Conservation (phyloP, 805 yeast genomes). For the Groenewaldozyma salmanticensis region DNA sequence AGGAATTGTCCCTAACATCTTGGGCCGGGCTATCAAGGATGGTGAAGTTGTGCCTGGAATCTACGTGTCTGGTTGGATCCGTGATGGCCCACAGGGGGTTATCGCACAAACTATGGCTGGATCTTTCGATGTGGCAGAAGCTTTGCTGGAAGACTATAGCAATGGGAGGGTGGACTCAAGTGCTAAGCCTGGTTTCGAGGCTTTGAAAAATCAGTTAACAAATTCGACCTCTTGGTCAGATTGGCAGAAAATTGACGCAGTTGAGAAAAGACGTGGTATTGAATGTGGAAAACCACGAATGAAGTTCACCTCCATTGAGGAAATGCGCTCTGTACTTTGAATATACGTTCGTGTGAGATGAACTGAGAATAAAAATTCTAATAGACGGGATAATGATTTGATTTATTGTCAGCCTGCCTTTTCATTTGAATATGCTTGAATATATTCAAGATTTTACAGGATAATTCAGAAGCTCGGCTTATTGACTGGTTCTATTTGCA, state of each 20-base stretch:
- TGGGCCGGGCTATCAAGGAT: conserved; percentile 35
- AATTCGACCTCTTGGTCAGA: conserved; percentile 48
- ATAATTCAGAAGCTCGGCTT: no score
- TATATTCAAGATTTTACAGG: no score
- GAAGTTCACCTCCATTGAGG: conserved; percentile 40
- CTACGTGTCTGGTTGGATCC: conserved; percentile 87
- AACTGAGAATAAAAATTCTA: no score
- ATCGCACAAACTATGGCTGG: conserved; percentile 87
- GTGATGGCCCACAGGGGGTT: conserved; percentile 78
- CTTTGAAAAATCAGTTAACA: conserved; percentile 19
- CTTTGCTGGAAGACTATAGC: conserved; percentile 47
- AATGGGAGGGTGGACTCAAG: conserved; percentile 19
- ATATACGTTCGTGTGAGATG: no score
- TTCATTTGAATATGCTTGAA: no score
- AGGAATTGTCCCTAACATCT: conserved; percentile 38
- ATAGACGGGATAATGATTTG: no score
- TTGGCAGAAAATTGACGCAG: conserved; percentile 50
- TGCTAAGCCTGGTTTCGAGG: conserved; percentile 27
- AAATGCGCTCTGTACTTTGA: conserved; percentile 31
- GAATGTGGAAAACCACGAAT: conserved; percentile 43
- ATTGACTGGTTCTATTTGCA: no score
- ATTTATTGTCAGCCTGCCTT: no score
- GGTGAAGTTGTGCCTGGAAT: conserved; percentile 35
- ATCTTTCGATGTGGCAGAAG: conserved; percentile 64
- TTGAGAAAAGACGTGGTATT: conserved; percentile 44